A percentile compares a stretch with the other conserved stretches of the same genome.
Conservation (phyloP, 192 early-diverging fungal species). For the Pilaira anomala region DNA sequence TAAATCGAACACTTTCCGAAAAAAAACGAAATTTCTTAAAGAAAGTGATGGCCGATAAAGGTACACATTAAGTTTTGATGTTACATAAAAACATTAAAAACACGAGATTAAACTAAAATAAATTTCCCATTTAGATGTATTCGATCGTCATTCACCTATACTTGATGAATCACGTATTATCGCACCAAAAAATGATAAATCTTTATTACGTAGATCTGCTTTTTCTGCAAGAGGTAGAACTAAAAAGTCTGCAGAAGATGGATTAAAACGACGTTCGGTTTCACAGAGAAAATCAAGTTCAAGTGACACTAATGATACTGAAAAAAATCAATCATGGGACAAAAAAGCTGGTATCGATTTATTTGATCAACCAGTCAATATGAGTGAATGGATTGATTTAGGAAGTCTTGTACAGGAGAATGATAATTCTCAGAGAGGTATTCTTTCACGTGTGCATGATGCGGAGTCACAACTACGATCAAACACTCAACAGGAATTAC, state of each 20-base stretch:
- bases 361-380: slow-evolving; percentile 34
- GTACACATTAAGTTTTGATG: neutral
- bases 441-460: slow-evolving; percentile 39
- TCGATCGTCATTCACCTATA: neutral
- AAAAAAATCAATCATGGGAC: neutral
- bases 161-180: slow-evolving; percentile 10
- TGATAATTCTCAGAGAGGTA: slow-evolving; percentile 22
- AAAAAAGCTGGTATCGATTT: slow-evolving; percentile 17
- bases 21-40: slow-evolving; percentile 5
- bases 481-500: slow-evolving; percentile 3
- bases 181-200: slow-evolving; percentile 8
- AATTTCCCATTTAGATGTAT: neutral
- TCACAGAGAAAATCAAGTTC: slow-evolving; percentile 9
- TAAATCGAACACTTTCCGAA: neutral
- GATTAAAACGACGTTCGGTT: neutral
- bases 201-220: slow-evolving; percentile 13
- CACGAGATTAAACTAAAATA: neutral
- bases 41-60: slow-evolving; percentile 2
- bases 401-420: slow-evolving; percentile 24
- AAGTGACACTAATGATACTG: neutral
- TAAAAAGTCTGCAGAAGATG: neutral
- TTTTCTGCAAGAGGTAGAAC: slow-evolving; percentile 18
- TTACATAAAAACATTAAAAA: slow-evolving; percentile 1
- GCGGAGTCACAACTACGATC: slow-evolving; percentile 31
- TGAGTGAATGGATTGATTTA: slow-evolving; percentile 36